Conservation (phyloP, 192 early-diverging fungal genomes). For the Kickxella alabastrina region DNA sequence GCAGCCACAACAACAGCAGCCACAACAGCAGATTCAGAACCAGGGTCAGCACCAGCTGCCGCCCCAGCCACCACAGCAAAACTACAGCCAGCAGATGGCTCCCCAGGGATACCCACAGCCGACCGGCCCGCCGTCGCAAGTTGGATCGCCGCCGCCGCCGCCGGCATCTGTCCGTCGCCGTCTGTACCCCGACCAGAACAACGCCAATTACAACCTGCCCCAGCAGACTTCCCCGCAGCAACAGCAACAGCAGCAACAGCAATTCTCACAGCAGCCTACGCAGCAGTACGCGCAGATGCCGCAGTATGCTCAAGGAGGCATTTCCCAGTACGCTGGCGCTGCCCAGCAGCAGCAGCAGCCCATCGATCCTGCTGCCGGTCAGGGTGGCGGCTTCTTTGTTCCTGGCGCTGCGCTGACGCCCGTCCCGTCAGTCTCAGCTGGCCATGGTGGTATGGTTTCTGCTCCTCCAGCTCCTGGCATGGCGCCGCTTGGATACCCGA, state of each 20-base stretch:
- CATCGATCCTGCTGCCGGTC: conserved; percentile 10
- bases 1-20: conserved; percentile 4
- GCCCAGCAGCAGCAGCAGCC: conserved; percentile 2
- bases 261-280: conserved; percentile 17
- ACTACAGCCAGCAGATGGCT: conserved; percentile 3
- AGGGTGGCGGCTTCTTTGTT: conserved; percentile 44
- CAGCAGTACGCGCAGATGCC: conserved; percentile 3
- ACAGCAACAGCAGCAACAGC: conserved; percentile 12
- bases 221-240: conserved; percentile 5
- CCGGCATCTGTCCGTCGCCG: conserved; percentile 1
- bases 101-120: conserved; percentile 10
- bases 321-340: conserved; percentile 3
- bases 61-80: not conserved
- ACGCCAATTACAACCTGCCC: conserved; percentile 5
- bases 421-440: conserved; percentile 4
- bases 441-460: not conserved
- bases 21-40: not conserved
- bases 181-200: conserved; percentile 2
- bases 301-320: conserved; percentile 8
- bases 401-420: conserved; percentile 31
- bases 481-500: conserved; percentile 7
- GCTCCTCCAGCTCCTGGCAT: not conserved
- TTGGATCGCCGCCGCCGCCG: conserved; percentile 4
- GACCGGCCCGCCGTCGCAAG: not conserved
- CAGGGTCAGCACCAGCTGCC: conserved; percentile 2